Evolutionary conservation across 148 eudicot species (phyloP).

Genomic region (Rhododendron vialii): DNA sequence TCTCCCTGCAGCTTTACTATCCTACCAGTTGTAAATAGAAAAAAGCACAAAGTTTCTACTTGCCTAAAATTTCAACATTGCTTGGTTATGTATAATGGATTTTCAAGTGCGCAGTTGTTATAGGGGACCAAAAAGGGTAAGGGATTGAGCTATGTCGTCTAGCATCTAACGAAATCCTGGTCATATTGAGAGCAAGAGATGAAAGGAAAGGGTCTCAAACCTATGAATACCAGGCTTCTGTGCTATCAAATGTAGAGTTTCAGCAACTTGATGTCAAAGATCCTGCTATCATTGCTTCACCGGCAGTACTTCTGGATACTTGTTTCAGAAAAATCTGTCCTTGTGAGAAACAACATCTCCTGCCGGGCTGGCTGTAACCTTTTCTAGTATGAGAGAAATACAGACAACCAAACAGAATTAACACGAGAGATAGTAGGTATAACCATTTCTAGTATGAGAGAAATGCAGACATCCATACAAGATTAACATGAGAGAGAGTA

Average conservation of each 20-base stretch:
- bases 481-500: not conserved
- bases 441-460: no score
- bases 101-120: not conserved
- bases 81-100: not conserved
- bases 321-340: not conserved
- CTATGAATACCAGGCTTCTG: not conserved
- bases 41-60: not conserved
- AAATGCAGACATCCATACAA: no score
- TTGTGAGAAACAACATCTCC: not conserved
- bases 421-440: not conserved
- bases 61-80: not conserved
- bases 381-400: no score
- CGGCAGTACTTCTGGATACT: not conserved
- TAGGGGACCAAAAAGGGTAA: not conserved
- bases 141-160: not conserved
- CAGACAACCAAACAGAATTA: not conserved
- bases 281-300: not conserved
- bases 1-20: not conserved
- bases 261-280: not conserved
- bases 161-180: not conserved
- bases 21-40: not conserved
- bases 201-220: not conserved
- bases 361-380: not conserved
- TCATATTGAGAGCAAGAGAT: not conserved
- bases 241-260: not conserved